These are phyloP conservation scores for Taphrina sp. DNA, from an alignment of 1,139 yeast genomes.

Conservation along the genomic window DNA sequence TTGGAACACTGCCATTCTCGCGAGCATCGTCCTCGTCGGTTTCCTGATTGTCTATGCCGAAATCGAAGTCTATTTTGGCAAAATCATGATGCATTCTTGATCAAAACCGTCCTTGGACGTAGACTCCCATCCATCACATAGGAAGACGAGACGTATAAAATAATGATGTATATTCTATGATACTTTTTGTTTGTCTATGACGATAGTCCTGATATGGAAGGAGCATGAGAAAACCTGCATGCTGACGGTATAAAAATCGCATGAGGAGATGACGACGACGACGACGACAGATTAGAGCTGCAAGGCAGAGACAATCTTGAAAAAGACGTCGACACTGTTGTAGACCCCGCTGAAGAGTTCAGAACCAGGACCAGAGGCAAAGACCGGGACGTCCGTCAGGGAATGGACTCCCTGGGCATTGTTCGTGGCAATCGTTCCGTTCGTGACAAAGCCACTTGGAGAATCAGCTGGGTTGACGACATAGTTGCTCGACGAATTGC, in stretches of 20 bases:
- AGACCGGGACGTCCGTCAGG: slow-evolving; percentile 15
- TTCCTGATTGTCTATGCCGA: slow-evolving; percentile 30
- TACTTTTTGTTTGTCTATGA: neutral
- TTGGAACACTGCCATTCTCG: slow-evolving; percentile 23
- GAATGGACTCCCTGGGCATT: slow-evolving; percentile 11
- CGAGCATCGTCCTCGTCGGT: slow-evolving; percentile 13
- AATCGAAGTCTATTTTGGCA: slow-evolving; percentile 31
- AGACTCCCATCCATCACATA: too few relatives aligned
- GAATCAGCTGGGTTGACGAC: slow-evolving; percentile 9
- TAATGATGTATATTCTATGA: too few relatives aligned
- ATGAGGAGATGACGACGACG: too few relatives aligned
- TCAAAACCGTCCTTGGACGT: too few relatives aligned
- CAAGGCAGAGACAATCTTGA: slow-evolving; percentile 2
- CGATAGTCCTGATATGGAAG: too few relatives aligned
- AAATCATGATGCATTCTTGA: too few relatives aligned
- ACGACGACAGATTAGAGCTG: too few relatives aligned
- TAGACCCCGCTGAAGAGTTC: slow-evolving; percentile 8
- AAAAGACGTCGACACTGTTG: slow-evolving; percentile 2
- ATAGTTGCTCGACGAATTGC: neutral
- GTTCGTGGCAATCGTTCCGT: neutral
- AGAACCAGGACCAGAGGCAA: slow-evolving; percentile 11
- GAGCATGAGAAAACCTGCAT: too few relatives aligned
- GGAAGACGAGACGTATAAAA: too few relatives aligned
- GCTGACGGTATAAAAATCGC: too few relatives aligned
- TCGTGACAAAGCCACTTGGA: neutral